Evolutionary conservation across 2,329 filamentous ascomycete species (phyloP).

Genomic region (Mariannaea sp.): DNA sequence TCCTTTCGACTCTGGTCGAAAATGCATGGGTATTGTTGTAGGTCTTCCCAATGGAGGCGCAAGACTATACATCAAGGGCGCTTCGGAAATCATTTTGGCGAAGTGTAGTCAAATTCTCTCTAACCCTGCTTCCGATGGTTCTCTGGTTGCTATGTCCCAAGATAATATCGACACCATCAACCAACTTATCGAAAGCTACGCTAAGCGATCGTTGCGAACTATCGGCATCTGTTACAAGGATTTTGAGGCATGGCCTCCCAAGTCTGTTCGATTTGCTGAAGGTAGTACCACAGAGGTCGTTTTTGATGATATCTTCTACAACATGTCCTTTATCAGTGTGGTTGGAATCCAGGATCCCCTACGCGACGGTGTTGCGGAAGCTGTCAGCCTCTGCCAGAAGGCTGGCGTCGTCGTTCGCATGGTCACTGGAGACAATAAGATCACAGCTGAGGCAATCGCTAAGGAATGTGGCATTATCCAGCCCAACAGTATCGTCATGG

Average conservation of each 20-base stretch:
- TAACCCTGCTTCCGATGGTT: conserved; percentile 53
- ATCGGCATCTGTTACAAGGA: conserved; percentile 85
- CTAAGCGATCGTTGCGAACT: conserved; percentile 78
- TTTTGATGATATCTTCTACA: conserved; percentile 69
- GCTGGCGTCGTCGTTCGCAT: conserved; percentile 82
- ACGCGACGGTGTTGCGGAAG: conserved; percentile 73
- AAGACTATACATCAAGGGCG: conserved; percentile 66
- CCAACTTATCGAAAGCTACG: conserved; percentile 75
- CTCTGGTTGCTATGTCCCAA: conserved; percentile 51
- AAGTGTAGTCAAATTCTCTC: conserved; percentile 59
- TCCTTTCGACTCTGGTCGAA: conserved; percentile 76
- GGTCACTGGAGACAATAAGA: conserved; percentile 83
- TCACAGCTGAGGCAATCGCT: conserved; percentile 80
- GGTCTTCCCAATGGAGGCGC: conserved; percentile 56
- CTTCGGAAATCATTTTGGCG: conserved; percentile 65
- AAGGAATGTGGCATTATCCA: conserved; percentile 78
- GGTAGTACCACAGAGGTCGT: conserved; percentile 63
- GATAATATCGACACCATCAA: conserved; percentile 63
- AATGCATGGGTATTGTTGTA: conserved; percentile 69
- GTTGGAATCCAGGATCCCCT: conserved; percentile 84
- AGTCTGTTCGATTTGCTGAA: conserved; percentile 58
- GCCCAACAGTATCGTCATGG: conserved; percentile 71
- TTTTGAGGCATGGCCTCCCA: conserved; percentile 83
- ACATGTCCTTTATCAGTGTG: conserved; percentile 71
- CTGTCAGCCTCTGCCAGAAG: conserved; percentile 72